Conservation (phyloP, 2,329 filamentous ascomycete species). For the Fusarium drepaniforme region DNA sequence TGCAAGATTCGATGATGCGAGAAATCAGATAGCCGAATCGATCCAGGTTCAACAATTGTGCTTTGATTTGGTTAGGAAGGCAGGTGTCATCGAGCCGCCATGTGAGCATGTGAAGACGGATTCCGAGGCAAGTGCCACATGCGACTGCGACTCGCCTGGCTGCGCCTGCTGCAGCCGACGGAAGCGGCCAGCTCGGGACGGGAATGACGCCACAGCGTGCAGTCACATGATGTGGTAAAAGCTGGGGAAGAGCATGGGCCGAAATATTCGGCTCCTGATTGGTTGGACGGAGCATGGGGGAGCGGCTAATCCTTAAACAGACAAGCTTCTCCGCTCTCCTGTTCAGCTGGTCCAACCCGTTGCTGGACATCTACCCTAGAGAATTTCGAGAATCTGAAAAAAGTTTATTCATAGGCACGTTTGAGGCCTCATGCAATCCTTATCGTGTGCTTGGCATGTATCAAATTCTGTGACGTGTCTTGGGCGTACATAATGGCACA, state of each 20-base stretch:
- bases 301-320: background rate
- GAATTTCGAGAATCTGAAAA: background rate
- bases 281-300: background rate
- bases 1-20: background rate
- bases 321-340: background rate
- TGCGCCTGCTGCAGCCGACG: conserved; percentile 38
- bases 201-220: conserved; percentile 43
- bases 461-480: background rate
- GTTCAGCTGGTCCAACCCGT: background rate
- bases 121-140: conserved; percentile 47
- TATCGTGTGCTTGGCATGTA: background rate
- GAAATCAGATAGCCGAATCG: conserved; percentile 11
- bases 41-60: conserved; percentile 15
- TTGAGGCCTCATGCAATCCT: background rate
- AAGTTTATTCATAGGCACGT: background rate
- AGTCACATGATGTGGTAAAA: conserved; percentile 45
- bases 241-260: conserved; percentile 43
- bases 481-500: background rate
- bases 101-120: conserved; percentile 46
- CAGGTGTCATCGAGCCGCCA: conserved; percentile 13
- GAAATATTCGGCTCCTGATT: conserved; percentile 9
- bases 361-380: background rate
- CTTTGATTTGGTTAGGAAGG: conserved; percentile 7
- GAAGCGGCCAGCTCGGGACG: conserved; percentile 36
- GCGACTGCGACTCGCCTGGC: conserved; percentile 30